Percentiles rank a stretch among this genome's conserved stretches.
Conservation (phyloP, 2,329 filamentous ascomycete species). For the Magnaporthales sp. region DNA sequence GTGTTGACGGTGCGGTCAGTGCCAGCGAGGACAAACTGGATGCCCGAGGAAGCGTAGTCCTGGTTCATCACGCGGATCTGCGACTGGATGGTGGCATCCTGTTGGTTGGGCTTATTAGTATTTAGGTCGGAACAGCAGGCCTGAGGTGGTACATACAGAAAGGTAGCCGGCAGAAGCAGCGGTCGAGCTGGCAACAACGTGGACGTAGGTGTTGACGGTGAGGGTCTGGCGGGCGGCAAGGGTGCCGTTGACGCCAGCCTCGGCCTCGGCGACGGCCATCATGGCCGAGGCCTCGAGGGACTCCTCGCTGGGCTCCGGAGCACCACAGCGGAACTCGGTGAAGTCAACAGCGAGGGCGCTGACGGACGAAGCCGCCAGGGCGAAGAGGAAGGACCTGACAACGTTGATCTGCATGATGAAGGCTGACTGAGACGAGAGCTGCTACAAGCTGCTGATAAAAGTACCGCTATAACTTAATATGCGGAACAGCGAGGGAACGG, state of each 20-base stretch:
- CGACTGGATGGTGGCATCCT: neutral
- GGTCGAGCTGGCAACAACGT: conserved; percentile 20
- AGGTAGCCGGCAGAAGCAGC: conserved; percentile 25
- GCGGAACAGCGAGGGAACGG: neutral
- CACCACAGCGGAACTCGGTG: conserved; percentile 13
- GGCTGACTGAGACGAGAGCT: neutral
- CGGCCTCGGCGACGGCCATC: conserved; percentile 15
- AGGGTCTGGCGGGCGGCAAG: conserved; percentile 7
- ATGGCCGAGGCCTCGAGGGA: conserved; percentile 14
- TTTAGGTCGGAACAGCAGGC: neutral
- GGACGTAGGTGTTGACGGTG: conserved; percentile 24
- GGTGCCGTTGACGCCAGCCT: conserved; percentile 6
- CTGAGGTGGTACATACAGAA: conserved; percentile 17
- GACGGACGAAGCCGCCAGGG: conserved; percentile 2
- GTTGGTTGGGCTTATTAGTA: neutral
- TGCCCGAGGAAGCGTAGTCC: conserved; percentile 31
- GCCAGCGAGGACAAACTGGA: conserved; percentile 33
- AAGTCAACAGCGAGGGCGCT: neutral
- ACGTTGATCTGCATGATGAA: neutral
- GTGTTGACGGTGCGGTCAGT: conserved; percentile 32
- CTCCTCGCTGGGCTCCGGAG: conserved; percentile 16
- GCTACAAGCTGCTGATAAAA: neutral
- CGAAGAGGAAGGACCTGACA: conserved; percentile 2
- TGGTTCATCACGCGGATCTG: conserved; percentile 38
- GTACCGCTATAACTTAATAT: neutral